phyloP scores from a whole-genome alignment of 2,329 filamentous ascomycete genomes.

The Diaporthe citriasiana region DNA sequence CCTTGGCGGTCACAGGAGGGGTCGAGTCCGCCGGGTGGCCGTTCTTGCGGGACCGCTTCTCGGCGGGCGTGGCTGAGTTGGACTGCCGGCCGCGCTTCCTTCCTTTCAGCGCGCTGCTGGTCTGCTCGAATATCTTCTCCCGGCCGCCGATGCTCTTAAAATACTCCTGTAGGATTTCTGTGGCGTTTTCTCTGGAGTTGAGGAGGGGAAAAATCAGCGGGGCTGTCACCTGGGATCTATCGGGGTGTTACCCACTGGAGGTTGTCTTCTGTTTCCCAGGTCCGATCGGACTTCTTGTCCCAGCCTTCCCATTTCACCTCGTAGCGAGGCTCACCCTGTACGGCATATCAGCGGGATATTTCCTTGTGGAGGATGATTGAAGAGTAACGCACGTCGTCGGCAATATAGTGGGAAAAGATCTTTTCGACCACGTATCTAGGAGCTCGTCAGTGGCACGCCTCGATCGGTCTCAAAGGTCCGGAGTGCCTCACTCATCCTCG shows the following conservation, averaged over 20 bases:
- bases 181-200: constrained; percentile 65
- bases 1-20: constrained; percentile 60
- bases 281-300: constrained; percentile 76
- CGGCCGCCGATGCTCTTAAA: constrained; percentile 74
- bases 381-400: constrained; percentile 62
- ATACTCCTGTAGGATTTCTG: constrained; percentile 75
- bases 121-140: constrained; percentile 66
- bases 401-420: constrained; percentile 76
- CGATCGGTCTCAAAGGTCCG: background rate
- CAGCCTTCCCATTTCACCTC: constrained; percentile 88
- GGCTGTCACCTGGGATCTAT: background rate
- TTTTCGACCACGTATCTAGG: constrained; percentile 80
- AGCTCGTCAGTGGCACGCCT: constrained; percentile 50
- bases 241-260: constrained; percentile 61
- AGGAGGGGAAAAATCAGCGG: constrained; percentile 30
- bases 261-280: constrained; percentile 85
- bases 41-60: constrained; percentile 63
- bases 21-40: constrained; percentile 64
- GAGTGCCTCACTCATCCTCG: constrained; percentile 48
- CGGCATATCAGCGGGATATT: constrained; percentile 24
- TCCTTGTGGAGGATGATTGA: background rate
- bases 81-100: constrained; percentile 72
- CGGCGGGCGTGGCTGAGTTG: constrained; percentile 53
- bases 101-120: constrained; percentile 62
- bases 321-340: constrained; percentile 68